Conservation (phyloP, 2,329 filamentous ascomycete species). For the Proliferodiscus dingleyae region DNA sequence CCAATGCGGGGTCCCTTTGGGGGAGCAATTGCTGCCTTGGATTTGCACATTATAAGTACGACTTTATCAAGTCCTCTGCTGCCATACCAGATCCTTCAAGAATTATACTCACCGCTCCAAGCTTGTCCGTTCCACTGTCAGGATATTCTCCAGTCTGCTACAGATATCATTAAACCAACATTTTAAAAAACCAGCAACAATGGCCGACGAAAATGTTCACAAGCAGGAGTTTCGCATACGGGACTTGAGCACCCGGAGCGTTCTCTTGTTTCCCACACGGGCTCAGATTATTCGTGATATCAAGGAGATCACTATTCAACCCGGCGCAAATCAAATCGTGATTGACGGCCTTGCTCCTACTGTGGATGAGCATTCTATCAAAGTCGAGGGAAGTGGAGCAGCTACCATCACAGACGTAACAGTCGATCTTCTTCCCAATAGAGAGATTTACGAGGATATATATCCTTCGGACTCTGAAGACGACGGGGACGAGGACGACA, state of each 20-base stretch:
- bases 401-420: conserved; percentile 59
- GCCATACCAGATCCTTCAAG: too few species aligned
- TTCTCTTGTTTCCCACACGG: conserved; percentile 57
- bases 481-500: conserved; percentile 27
- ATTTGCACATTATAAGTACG: not conserved
- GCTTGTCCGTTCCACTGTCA: not conserved
- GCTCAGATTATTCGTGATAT: conserved; percentile 59
- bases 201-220: conserved; percentile 23
- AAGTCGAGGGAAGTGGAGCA: conserved; percentile 53
- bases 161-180: not conserved
- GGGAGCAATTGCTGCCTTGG: not conserved
- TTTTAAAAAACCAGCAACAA: conserved; percentile 5
- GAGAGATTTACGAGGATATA: conserved; percentile 39
- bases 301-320: conserved; percentile 45
- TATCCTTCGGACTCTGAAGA: conserved; percentile 33
- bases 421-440: conserved; percentile 50
- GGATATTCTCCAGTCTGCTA: not conserved
- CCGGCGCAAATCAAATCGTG: conserved; percentile 52
- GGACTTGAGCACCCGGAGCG: conserved; percentile 53
- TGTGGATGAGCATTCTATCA: conserved; percentile 52
- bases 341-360: conserved; percentile 50
- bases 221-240: conserved; percentile 50
- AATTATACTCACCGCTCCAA: too few species aligned
- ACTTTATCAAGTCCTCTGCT: too few species aligned
- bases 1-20: not conserved